These are phyloP conservation scores for Alternaria alternata DNA, from an alignment of 2,329 filamentous ascomycete genomes.

Conservation along the genomic window DNA sequence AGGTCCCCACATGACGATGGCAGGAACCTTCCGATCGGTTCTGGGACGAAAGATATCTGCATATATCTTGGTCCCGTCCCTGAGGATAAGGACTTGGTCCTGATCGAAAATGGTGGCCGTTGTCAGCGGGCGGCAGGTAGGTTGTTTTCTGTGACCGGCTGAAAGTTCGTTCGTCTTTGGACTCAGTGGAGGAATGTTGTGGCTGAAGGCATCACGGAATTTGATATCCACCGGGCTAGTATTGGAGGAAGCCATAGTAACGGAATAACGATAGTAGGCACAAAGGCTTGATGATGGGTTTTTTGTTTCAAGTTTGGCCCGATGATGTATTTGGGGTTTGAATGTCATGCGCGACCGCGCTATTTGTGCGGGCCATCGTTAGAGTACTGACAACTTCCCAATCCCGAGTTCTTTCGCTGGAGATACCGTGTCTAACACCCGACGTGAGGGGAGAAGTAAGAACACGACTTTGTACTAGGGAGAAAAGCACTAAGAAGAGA, in stretches of 20 bases:
- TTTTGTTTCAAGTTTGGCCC: not conserved
- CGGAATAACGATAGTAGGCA: not conserved
- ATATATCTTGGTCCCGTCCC: conserved; percentile 11
- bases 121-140: not conserved
- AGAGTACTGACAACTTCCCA: not conserved
- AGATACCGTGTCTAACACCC: not conserved
- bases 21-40: conserved; percentile 47
- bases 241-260: not conserved
- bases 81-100: not conserved
- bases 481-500: not conserved
- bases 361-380: not conserved
- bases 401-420: not conserved
- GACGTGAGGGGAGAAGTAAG: not conserved
- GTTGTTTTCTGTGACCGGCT: not conserved
- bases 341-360: not conserved
- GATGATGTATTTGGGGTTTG: not conserved
- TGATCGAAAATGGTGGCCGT: not conserved
- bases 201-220: not conserved
- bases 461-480: not conserved
- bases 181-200: not conserved
- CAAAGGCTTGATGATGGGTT: not conserved
- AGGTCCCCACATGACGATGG: conserved; percentile 53
- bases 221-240: not conserved
- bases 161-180: not conserved
- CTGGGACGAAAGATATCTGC: conserved; percentile 24